Conservation (phyloP, 257 asterid genomes). For the Knoxia roxburghii region DNA sequence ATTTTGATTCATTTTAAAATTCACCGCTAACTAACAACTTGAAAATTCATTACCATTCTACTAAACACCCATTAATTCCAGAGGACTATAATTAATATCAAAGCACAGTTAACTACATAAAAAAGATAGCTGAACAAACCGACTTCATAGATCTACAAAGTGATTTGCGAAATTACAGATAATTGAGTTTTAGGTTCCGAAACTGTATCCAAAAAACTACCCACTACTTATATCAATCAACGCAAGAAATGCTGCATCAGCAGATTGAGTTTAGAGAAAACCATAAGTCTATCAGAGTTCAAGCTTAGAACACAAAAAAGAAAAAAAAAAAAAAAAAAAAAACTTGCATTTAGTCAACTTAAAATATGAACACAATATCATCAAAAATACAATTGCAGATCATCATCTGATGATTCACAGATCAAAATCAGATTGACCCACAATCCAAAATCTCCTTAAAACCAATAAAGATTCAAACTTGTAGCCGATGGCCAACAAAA, state of each 20-base stretch:
- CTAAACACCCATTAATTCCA: too few species aligned
- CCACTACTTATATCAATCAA: constrained; percentile 26
- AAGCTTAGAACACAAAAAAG: constrained; percentile 23
- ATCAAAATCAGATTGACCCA: constrained; percentile 55
- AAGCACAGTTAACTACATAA: background rate
- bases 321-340: too few species aligned
- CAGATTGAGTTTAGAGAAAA: constrained; percentile 34
- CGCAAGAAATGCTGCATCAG: constrained; percentile 8
- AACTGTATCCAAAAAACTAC: constrained; percentile 3
- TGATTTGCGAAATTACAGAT: constrained; percentile 6
- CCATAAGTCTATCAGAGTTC: constrained; percentile 24
- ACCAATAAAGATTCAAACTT: constrained; percentile 29
- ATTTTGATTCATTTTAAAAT: background rate
- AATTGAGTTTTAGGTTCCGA: constrained; percentile 11
- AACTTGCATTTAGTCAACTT: constrained; percentile 20
- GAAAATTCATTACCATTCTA: too few species aligned
- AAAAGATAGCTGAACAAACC: background rate
- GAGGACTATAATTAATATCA: too few species aligned
- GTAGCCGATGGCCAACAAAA: background rate
- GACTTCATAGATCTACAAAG: constrained; percentile 36
- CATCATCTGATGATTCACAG: constrained; percentile 55
- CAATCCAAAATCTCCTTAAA: constrained; percentile 41
- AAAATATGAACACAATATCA: constrained; percentile 21
- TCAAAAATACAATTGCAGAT: constrained; percentile 40
- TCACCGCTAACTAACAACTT: too few species aligned